phyloP scores from a whole-genome alignment of 305 asterid genomes.

The Solanum hybrid region DNA sequence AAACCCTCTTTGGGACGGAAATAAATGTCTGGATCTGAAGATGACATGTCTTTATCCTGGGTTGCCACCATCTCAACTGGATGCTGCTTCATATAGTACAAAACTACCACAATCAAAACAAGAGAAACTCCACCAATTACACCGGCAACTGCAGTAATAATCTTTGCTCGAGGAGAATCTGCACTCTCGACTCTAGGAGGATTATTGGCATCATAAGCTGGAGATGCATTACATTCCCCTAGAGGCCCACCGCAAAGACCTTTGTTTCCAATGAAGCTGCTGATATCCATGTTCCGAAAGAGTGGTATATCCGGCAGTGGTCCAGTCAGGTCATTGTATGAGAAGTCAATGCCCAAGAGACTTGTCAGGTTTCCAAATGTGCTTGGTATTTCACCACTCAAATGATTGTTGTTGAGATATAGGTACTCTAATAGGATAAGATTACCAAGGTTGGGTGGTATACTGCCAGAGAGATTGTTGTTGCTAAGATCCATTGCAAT shows the following conservation, averaged over 20 bases:
- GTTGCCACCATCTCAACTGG: constrained; percentile 26
- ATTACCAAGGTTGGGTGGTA: constrained; percentile 73
- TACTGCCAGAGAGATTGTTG: constrained; percentile 57
- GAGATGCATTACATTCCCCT: constrained; percentile 35
- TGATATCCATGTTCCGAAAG: constrained; percentile 55
- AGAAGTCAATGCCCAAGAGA: constrained; percentile 76
- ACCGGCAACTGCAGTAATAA: constrained; percentile 49
- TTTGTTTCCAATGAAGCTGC: constrained; percentile 67
- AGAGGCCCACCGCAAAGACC: constrained; percentile 86
- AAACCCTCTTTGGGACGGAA: constrained; percentile 90
- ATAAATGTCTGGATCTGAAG: constrained; percentile 60
- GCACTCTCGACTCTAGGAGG: constrained; percentile 16
- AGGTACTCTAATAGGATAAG: constrained; percentile 63
- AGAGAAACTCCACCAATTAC: constrained; percentile 86
- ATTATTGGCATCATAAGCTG: constrained; percentile 8
- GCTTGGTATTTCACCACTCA: constrained; percentile 76
- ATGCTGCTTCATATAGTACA: constrained; percentile 52
- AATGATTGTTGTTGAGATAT: constrained; percentile 53
- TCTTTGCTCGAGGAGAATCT: constrained; percentile 41
- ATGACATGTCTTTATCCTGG: constrained; percentile 33
- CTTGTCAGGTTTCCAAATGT: constrained; percentile 66
- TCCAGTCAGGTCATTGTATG: constrained; percentile 63
- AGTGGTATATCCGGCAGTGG: constrained; percentile 59
- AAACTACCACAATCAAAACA: constrained; percentile 43
- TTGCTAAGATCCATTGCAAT: constrained; percentile 74